Percentiles rank a stretch among this genome's conserved stretches.
These are phyloP conservation scores for Protea cynaroides DNA, from an alignment of 164 flowering plant species.

Conservation along the genomic window DNA sequence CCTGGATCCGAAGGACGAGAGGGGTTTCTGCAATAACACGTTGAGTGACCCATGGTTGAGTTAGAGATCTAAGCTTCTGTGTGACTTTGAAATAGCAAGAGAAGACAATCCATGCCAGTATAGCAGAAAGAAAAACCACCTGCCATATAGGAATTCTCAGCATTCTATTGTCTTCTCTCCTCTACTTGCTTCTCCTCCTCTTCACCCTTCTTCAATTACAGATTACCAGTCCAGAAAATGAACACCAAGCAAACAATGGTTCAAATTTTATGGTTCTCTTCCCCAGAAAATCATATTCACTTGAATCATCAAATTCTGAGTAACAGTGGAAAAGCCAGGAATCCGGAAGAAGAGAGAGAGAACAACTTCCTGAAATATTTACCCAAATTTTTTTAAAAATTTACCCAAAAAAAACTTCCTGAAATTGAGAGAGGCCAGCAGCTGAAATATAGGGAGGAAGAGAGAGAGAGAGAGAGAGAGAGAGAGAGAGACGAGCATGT, in stretches of 20 bases:
- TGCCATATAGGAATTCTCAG: conserved; percentile 68
- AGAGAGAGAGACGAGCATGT: too few relatives aligned
- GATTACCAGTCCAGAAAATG: not conserved
- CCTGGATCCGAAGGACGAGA: conserved; percentile 78
- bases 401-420: too few relatives aligned
- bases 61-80: conserved; percentile 62
- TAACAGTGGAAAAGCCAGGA: not conserved
- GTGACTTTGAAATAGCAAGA: conserved; percentile 60
- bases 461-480: too few relatives aligned
- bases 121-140: conserved; percentile 34
- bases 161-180: conserved; percentile 24
- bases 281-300: not conserved
- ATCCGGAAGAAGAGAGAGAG: not conserved
- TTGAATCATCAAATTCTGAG: too few relatives aligned
- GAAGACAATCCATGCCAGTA: conserved; percentile 51
- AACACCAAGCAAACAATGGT: not conserved
- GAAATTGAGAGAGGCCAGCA: too few relatives aligned
- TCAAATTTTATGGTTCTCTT: too few relatives aligned
- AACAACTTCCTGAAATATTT: too few relatives aligned
- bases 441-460: too few relatives aligned
- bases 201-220: conserved; percentile 10
- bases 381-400: too few relatives aligned
- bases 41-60: conserved; percentile 64
- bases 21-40: conserved; percentile 49
- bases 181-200: not conserved